A percentile compares a stretch with the other conserved stretches of the same genome.
Evolutionary conservation across 768 basidiomycete species (phyloP).

Genomic region (Auricularia sp.): DNA sequence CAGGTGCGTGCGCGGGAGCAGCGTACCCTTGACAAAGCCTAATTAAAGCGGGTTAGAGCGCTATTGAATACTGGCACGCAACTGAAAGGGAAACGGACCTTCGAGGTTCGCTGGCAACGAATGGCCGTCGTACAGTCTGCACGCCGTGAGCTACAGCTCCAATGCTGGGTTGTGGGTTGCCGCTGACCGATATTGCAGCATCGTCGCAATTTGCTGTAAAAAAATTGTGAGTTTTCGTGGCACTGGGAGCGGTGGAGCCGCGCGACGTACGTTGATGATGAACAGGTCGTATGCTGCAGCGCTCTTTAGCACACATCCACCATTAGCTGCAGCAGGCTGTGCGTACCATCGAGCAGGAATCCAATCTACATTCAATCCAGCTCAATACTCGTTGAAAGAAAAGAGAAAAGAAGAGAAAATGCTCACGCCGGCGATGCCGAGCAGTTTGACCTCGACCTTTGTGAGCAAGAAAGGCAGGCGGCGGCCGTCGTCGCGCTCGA

Average conservation of each 20-base stretch:
- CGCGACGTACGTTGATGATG: slow-evolving; percentile 48
- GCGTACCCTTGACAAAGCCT: slow-evolving; percentile 38
- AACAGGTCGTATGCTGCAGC: slow-evolving; percentile 56
- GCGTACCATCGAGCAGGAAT: slow-evolving; percentile 60
- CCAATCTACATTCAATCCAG: slow-evolving; percentile 37
- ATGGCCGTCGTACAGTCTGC: slow-evolving; percentile 45
- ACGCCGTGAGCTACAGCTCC: slow-evolving; percentile 56
- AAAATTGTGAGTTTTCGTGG: too few relatives aligned
- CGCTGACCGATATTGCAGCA: slow-evolving; percentile 1
- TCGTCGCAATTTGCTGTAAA: slow-evolving; percentile 5
- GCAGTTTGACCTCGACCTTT: slow-evolving; percentile 44
- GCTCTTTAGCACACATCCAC: too few relatives aligned
- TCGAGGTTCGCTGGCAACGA: slow-evolving; percentile 44
- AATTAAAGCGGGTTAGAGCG: background rate
- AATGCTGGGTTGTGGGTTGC: slow-evolving; percentile 13
- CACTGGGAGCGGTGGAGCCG: background rate
- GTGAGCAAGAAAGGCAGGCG: slow-evolving; percentile 33
- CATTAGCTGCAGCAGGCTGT: background rate
- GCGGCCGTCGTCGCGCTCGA: slow-evolving; percentile 22
- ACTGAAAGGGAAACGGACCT: slow-evolving; percentile 15
- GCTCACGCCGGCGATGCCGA: slow-evolving; percentile 49
- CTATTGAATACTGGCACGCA: background rate
- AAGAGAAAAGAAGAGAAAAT: slow-evolving; percentile 15
- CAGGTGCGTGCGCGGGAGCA: background rate
- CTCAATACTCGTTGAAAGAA: slow-evolving; percentile 1